phyloP scores from a whole-genome alignment of 2,329 filamentous ascomycete species.

The Aspergillus versicolor region DNA sequence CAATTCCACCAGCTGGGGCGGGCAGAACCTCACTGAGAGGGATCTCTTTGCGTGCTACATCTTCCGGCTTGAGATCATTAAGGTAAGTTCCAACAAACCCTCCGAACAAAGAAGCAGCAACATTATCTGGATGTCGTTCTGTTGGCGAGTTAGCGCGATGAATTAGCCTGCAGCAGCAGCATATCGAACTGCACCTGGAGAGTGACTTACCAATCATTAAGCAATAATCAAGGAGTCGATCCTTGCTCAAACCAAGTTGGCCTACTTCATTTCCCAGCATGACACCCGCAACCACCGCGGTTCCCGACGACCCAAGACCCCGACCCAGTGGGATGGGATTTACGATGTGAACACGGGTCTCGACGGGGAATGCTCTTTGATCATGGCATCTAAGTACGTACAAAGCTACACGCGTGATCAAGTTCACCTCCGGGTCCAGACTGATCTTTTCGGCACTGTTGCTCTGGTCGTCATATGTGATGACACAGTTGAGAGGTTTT shows the following conservation, averaged over 20 bases:
- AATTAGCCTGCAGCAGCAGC: neutral
- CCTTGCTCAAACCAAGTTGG: slow-evolving; percentile 71
- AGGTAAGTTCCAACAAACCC: slow-evolving; percentile 97
- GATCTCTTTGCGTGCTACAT: slow-evolving; percentile 87
- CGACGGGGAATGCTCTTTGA: slow-evolving; percentile 76
- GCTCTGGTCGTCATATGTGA: slow-evolving; percentile 86
- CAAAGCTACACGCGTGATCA: slow-evolving; percentile 89
- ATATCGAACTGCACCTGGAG: slow-evolving; percentile 1
- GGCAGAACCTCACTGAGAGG: slow-evolving; percentile 92
- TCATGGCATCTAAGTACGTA: slow-evolving; percentile 94
- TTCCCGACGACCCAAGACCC: slow-evolving; percentile 91
- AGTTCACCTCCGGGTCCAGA: slow-evolving; percentile 80
- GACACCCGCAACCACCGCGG: slow-evolving; percentile 94
- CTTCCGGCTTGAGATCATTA: slow-evolving; percentile 84
- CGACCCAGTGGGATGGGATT: slow-evolving; percentile 93
- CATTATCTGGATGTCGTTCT: slow-evolving; percentile 87
- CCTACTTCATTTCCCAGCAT: slow-evolving; percentile 87
- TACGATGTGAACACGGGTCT: slow-evolving; percentile 90
- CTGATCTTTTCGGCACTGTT: slow-evolving; percentile 71
- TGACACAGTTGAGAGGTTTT: slow-evolving; percentile 64
- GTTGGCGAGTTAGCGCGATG: slow-evolving; percentile 15
- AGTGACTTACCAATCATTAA: slow-evolving; percentile 78
- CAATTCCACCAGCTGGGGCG: slow-evolving; percentile 81
- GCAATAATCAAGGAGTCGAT: slow-evolving; percentile 89
- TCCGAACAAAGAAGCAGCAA: slow-evolving; percentile 91